phyloP scores from a whole-genome alignment of 768 basidiomycete species.

The Coprinellus micaceus region DNA sequence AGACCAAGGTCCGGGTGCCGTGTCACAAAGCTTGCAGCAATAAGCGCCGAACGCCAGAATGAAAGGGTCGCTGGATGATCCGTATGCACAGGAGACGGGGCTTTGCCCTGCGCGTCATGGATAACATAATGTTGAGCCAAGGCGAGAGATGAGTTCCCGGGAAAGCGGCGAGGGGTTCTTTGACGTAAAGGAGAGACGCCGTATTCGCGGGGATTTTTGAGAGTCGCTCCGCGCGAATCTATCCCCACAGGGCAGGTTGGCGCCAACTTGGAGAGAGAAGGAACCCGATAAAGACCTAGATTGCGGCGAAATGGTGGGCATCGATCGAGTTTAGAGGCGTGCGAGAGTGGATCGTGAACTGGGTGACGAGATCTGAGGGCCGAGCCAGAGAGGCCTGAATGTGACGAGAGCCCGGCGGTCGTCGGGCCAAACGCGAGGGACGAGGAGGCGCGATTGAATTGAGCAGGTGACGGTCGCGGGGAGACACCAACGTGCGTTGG shows the following conservation, averaged over 20 bases:
- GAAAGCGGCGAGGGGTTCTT: background rate
- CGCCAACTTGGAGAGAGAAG: background rate
- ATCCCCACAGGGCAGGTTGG: background rate
- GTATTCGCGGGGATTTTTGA: background rate
- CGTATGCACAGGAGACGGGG: no score
- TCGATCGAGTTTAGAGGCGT: background rate
- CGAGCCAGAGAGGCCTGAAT: no score
- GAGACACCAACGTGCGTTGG: slow-evolving; percentile 1
- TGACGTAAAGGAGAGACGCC: background rate
- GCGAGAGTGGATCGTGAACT: background rate
- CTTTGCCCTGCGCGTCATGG: no score
- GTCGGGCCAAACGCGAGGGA: no score
- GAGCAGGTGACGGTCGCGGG: background rate
- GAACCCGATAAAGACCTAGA: background rate
- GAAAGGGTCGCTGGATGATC: no score
- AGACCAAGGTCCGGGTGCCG: no score
- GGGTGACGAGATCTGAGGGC: background rate
- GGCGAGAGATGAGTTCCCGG: background rate
- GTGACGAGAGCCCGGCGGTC: background rate
- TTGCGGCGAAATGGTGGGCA: background rate
- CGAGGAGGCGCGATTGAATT: no score
- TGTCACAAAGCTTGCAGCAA: no score
- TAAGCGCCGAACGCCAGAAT: no score
- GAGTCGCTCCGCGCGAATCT: background rate
- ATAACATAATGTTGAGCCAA: no score